Evolutionary conservation across 805 yeast species (phyloP).

Genomic region (Candida anglica): DNA sequence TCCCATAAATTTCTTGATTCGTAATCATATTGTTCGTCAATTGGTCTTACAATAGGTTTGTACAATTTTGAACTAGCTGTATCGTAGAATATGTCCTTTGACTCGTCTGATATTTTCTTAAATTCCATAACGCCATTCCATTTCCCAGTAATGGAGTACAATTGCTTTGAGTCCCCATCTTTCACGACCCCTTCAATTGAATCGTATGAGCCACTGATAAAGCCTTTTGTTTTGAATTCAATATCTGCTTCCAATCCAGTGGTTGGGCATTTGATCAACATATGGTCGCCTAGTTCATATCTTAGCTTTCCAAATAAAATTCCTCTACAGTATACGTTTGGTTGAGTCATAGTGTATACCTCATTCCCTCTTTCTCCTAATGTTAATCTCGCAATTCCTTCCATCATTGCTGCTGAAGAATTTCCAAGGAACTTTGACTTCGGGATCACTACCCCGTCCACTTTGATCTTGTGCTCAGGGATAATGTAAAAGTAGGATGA

Average conservation of each 20-base stretch:
- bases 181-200: constrained; percentile 75
- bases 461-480: constrained; percentile 76
- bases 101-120: constrained; percentile 42
- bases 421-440: constrained; percentile 88
- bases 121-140: constrained; percentile 88
- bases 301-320: constrained; percentile 86
- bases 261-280: constrained; percentile 64
- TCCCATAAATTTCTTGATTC: constrained; percentile 87
- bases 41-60: constrained; percentile 71
- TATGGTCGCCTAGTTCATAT: constrained; percentile 89
- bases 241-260: constrained; percentile 67
- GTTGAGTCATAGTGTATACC: constrained; percentile 82
- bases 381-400: constrained; percentile 73
- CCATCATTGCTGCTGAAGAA: constrained; percentile 97
- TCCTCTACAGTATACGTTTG: constrained; percentile 93
- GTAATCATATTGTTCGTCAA: constrained; percentile 71
- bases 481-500: constrained; percentile 86
- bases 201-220: constrained; percentile 88
- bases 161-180: constrained; percentile 39
- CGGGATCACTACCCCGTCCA: constrained; percentile 87
- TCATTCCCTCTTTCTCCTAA: constrained; percentile 67
- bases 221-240: constrained; percentile 94
- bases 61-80: constrained; percentile 50
- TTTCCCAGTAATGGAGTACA: constrained; percentile 76
- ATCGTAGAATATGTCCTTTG: constrained; percentile 38